phyloP scores from a whole-genome alignment of 2,329 filamentous ascomycete species.

The Aschersonia sp. region DNA sequence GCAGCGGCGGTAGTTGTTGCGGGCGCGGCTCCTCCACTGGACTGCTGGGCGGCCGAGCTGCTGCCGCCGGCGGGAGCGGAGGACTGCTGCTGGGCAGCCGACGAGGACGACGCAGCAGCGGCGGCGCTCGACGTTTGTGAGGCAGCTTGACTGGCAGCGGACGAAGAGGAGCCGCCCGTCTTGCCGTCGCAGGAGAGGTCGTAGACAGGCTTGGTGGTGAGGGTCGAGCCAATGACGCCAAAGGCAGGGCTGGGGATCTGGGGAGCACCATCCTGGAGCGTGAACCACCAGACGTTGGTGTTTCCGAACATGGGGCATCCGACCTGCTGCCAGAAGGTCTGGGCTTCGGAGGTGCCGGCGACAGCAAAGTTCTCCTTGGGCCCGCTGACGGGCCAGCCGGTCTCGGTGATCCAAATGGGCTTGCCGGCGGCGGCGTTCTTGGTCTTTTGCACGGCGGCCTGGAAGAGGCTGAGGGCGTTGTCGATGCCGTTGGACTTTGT shows the following conservation, averaged over 20 bases:
- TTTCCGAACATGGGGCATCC: constrained; percentile 56
- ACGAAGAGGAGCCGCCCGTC: background rate
- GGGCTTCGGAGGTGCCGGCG: constrained; percentile 51
- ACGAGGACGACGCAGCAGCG: background rate
- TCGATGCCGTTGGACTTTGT: constrained; percentile 51
- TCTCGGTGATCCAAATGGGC: constrained; percentile 76
- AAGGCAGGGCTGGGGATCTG: constrained; percentile 52
- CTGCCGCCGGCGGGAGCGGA: too few relatives aligned
- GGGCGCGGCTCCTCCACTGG: background rate
- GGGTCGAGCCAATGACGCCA: constrained; percentile 44
- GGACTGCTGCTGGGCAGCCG: too few relatives aligned
- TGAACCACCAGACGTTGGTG: constrained; percentile 63
- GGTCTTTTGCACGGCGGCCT: constrained; percentile 48
- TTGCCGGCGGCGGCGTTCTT: constrained; percentile 46
- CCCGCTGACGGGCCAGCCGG: constrained; percentile 71
- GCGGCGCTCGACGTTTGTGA: background rate
- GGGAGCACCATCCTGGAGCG: constrained; percentile 50
- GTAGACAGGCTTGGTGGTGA: constrained; percentile 41
- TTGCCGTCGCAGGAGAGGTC: constrained; percentile 42
- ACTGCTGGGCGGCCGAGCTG: background rate
- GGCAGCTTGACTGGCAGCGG: constrained; percentile 2
- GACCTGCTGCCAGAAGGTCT: constrained; percentile 68
- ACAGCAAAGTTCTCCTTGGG: constrained; percentile 45
- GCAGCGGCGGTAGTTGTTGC: background rate
- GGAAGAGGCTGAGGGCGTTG: constrained; percentile 51